Evolutionary conservation across 768 basidiomycete species (phyloP).

Genomic region (Rhodosporidiobolus odoratus): DNA sequence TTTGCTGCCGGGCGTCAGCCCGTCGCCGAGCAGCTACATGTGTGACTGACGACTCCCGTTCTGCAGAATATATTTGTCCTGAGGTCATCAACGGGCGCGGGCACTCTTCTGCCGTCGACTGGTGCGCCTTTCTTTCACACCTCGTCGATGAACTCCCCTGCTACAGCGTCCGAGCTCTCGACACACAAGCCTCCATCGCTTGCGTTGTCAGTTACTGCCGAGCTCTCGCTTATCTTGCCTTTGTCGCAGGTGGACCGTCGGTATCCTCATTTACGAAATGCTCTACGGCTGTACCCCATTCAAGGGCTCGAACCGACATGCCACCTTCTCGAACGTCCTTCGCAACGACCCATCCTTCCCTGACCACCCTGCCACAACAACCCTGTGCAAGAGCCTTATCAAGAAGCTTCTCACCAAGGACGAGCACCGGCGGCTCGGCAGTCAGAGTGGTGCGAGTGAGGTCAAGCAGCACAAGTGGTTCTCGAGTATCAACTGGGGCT

Average conservation of each 20-base stretch:
- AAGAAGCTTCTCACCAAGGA: constrained; percentile 84
- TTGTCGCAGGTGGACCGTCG: constrained; percentile 61
- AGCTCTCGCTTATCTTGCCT: not conserved
- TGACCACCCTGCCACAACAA: constrained; percentile 71
- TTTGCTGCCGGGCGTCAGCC: too few relatives aligned
- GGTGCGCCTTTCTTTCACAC: constrained; percentile 54
- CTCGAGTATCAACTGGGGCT: constrained; percentile 89
- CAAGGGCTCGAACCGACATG: constrained; percentile 89
- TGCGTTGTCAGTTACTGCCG: too few relatives aligned
- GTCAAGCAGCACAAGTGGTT: constrained; percentile 99
- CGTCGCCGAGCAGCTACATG: too few relatives aligned
- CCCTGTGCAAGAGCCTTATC: constrained; percentile 78
- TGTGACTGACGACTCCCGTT: not conserved
- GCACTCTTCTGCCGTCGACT: constrained; percentile 97
- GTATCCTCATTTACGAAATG: constrained; percentile 92
- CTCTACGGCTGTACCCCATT: constrained; percentile 98
- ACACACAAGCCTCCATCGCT: too few relatives aligned
- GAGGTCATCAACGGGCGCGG: constrained; percentile 96
- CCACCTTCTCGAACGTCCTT: constrained; percentile 94
- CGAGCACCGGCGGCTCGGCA: constrained; percentile 79
- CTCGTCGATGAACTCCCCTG: too few relatives aligned
- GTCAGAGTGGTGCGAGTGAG: constrained; percentile 90
- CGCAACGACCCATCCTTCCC: constrained; percentile 77
- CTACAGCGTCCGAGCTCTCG: too few relatives aligned
- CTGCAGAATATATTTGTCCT: constrained; percentile 91